phyloP scores from a whole-genome alignment of 2,329 filamentous ascomycete genomes.

The Geosmithia putterillii region DNA sequence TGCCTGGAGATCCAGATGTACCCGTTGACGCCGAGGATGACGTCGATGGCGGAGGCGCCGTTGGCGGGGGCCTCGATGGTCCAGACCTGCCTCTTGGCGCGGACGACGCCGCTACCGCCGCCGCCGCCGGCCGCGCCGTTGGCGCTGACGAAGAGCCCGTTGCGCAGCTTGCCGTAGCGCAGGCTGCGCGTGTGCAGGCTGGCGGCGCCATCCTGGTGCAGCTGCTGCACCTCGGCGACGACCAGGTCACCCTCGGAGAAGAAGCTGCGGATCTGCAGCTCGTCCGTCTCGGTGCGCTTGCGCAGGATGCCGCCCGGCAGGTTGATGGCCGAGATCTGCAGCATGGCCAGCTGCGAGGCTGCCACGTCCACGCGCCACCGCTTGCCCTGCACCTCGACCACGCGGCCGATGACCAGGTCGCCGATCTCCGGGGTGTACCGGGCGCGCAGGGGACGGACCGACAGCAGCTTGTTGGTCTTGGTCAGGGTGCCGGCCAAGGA shows the following conservation, averaged over 20 bases:
- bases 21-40: constrained; percentile 88
- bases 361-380: constrained; percentile 94
- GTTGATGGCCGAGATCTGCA: constrained; percentile 86
- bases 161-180: constrained; percentile 91
- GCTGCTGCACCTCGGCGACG: constrained; percentile 85
- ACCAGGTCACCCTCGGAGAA: constrained; percentile 91
- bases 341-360: constrained; percentile 66
- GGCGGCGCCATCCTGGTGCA: constrained; percentile 77
- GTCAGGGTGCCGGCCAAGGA: constrained; percentile 84
- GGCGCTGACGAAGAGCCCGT: constrained; percentile 80
- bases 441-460: constrained; percentile 77
- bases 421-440: constrained; percentile 94
- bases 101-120: constrained; percentile 75
- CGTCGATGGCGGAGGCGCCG: constrained; percentile 58
- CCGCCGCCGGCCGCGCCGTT: constrained; percentile 73
- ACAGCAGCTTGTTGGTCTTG: constrained; percentile 94
- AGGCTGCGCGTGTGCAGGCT: constrained; percentile 80
- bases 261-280: constrained; percentile 94
- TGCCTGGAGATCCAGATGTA: constrained; percentile 95
- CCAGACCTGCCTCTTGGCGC: constrained; percentile 78
- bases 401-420: constrained; percentile 85
- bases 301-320: constrained; percentile 86
- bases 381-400: constrained; percentile 85
- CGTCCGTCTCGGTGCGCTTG: constrained; percentile 86
- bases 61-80: constrained; percentile 51